Conservation (phyloP, 2,329 filamentous ascomycete genomes). For the Arthrinium puccinioides region DNA sequence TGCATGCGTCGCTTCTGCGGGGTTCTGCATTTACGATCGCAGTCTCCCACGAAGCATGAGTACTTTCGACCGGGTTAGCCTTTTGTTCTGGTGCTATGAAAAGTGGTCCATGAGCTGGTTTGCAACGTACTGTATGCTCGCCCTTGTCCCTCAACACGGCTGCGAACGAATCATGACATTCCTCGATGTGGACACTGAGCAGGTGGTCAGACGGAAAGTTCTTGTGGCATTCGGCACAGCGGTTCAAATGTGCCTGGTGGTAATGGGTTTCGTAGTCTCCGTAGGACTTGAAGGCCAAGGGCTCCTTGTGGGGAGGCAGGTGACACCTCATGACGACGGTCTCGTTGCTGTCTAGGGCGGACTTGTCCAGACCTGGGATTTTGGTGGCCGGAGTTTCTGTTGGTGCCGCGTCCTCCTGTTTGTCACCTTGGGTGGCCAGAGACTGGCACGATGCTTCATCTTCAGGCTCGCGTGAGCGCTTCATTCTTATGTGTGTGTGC, state of each 20-base stretch:
- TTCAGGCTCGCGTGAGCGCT: slow-evolving; percentile 55
- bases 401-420: slow-evolving; percentile 6
- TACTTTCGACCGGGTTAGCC: slow-evolving; percentile 58
- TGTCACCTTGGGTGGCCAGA: slow-evolving; percentile 8
- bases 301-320: slow-evolving; percentile 69
- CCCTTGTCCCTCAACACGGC: slow-evolving; percentile 68
- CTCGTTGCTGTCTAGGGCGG: slow-evolving; percentile 23
- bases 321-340: slow-evolving; percentile 65
- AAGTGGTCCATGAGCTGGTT: not conserved
- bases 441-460: slow-evolving; percentile 31
- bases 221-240: slow-evolving; percentile 75
- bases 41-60: slow-evolving; percentile 83
- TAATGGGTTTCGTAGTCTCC: slow-evolving; percentile 86
- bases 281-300: slow-evolving; percentile 65
- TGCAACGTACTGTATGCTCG: slow-evolving; percentile 67
- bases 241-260: slow-evolving; percentile 69
- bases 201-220: slow-evolving; percentile 85
- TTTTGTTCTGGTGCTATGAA: slow-evolving; percentile 7
- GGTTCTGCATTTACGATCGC: slow-evolving; percentile 76
- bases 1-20: slow-evolving; percentile 80
- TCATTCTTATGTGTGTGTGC: slow-evolving; percentile 35
- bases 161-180: slow-evolving; percentile 79
- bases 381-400: slow-evolving; percentile 36
- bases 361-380: slow-evolving; percentile 50
- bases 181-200: slow-evolving; percentile 77